A percentile compares a stretch with the other conserved stretches of the same genome.
Evolutionary conservation across 73 alveolate species (phyloP).

Genomic region (Paramecium pentaurelia): DNA sequence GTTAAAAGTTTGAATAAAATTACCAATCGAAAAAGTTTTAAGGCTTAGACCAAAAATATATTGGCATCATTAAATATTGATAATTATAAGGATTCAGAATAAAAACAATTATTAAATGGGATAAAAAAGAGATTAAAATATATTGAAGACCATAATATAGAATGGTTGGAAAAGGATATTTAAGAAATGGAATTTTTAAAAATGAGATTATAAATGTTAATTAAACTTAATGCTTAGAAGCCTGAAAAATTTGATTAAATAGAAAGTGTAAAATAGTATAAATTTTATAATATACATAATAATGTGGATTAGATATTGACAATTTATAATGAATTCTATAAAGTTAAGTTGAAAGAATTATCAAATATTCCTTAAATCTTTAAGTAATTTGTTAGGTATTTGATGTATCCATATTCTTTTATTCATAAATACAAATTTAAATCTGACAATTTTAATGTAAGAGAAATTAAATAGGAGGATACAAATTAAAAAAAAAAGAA

Average conservation of each 20-base stretch:
- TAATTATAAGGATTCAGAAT: neutral
- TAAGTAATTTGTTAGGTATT: neutral
- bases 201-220: neutral
- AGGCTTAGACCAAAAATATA: neutral
- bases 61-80: neutral
- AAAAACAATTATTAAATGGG: neutral
- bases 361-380: neutral
- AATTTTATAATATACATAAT: neutral
- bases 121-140: neutral
- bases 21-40: neutral
- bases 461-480: neutral
- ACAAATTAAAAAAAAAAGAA: neutral
- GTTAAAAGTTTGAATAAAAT: neutral
- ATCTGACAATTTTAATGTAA: neutral
- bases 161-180: neutral
- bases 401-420: neutral
- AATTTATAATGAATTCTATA: neutral
- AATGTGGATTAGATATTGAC: neutral
- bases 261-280: neutral
- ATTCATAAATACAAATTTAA: slow-evolving; percentile 20
- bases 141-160: neutral
- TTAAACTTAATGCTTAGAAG: neutral
- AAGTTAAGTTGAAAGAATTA: neutral
- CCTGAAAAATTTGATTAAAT: neutral
- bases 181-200: neutral